Evolutionary conservation across 2,329 filamentous ascomycete genomes (phyloP).

Genomic region (Aspergillus bombycis): DNA sequence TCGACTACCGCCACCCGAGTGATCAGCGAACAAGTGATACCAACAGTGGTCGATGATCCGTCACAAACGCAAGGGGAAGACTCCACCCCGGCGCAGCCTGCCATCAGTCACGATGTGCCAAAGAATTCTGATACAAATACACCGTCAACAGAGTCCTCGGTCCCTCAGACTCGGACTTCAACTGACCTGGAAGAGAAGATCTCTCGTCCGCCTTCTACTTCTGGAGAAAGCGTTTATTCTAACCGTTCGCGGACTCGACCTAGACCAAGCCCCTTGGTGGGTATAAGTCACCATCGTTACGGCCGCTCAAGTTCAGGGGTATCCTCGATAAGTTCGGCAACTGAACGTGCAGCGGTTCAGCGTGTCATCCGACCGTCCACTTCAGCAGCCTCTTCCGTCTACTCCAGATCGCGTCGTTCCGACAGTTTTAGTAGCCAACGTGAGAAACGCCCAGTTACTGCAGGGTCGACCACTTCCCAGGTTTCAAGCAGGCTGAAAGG

Average conservation of each 20-base stretch:
- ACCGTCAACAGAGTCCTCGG: slow-evolving; percentile 11
- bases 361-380: slow-evolving; percentile 39
- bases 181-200: slow-evolving; percentile 19
- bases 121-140: slow-evolving; percentile 11
- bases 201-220: slow-evolving; percentile 31
- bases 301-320: slow-evolving; percentile 22
- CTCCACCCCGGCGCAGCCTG: slow-evolving; percentile 19
- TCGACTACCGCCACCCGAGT: slow-evolving; percentile 24
- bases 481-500: slow-evolving; percentile 48
- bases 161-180: slow-evolving; percentile 12
- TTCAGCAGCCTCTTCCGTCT: slow-evolving; percentile 29
- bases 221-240: slow-evolving; percentile 33
- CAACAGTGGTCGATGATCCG: slow-evolving; percentile 22
- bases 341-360: slow-evolving; percentile 47
- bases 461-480: slow-evolving; percentile 44
- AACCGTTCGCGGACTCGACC: slow-evolving; percentile 31
- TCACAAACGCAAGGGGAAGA: slow-evolving; percentile 32
- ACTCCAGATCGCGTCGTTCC: slow-evolving; percentile 39
- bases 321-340: slow-evolving; percentile 28
- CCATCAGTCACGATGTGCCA: slow-evolving; percentile 10
- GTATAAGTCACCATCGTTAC: slow-evolving; percentile 28
- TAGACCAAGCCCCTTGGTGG: slow-evolving; percentile 29
- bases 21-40: slow-evolving; percentile 25
- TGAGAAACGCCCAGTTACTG: slow-evolving; percentile 43
- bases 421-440: slow-evolving; percentile 43